phyloP scores from a whole-genome alignment of 139 green algal genomes.

The Picocystis salinarum region DNA sequence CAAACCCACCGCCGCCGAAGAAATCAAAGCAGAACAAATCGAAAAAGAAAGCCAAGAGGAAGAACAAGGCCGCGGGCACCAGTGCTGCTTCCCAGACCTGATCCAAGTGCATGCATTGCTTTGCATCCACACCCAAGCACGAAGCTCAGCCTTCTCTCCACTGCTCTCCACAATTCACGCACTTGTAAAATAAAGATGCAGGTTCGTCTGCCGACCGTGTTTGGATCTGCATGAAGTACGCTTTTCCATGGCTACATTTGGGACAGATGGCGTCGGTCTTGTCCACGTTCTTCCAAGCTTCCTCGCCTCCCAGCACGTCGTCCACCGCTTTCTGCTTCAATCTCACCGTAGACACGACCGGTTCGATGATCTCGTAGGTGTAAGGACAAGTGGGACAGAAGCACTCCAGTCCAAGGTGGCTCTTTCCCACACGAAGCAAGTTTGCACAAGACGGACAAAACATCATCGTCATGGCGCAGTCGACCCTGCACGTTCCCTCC shows the following conservation, averaged over 20 bases:
- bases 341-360: too few species aligned
- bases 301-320: constrained; percentile 67
- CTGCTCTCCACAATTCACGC: constrained; percentile 31
- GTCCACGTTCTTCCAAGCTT: constrained; percentile 73
- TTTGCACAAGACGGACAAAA: constrained; percentile 79
- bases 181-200: constrained; percentile 79
- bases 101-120: too few species aligned
- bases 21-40: too few species aligned
- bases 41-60: too few species aligned
- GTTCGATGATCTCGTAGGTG: constrained; percentile 59
- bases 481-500: too few species aligned
- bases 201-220: constrained; percentile 83
- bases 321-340: constrained; percentile 63
- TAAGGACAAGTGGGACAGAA: constrained; percentile 67
- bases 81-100: too few species aligned
- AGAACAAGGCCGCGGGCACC: too few species aligned
- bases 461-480: too few species aligned
- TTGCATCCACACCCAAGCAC: too few species aligned
- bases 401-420: constrained; percentile 35
- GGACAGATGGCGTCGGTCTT: constrained; percentile 54
- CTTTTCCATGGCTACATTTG: constrained; percentile 50
- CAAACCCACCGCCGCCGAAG: too few species aligned
- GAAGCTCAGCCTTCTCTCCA: neutral
- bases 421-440: constrained; percentile 47
- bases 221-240: constrained; percentile 87